Base-by-base conservation (phyloP, 148 eudicot genomes). In the Diospyros lotus region DNA sequence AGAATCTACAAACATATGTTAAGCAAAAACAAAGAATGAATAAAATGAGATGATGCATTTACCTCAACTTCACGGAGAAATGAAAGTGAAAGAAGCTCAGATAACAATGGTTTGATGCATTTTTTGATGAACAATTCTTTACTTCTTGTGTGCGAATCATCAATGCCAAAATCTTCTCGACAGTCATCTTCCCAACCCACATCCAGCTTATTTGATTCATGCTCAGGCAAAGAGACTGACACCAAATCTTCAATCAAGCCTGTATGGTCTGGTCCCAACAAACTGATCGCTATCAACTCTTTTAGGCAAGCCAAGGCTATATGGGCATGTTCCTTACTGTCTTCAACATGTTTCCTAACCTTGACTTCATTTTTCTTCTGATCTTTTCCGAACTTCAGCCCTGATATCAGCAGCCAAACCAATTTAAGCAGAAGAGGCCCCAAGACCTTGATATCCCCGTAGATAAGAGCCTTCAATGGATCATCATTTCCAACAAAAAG, bases 21-120 rank as follows among this genome's bases (percentile, higher is more conserved):
- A n/a, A 53, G 14, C 28, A 48, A 58, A 40, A 64, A 64, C 45
- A 40, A 2, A 17, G 61, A 41, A 64, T 38, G 10, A 46, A 2
- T 9, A 45, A 74, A 41, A 64, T 64, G 54, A 54, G 17, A 8
- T 68, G 17, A 71, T 48, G 18, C 28, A 64, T 62, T 85, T 80
- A 88, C 91, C 91, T 83, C 84, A 64, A 82, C 81, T 77, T 85
- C 89, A 15, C 77, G 81, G 73, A 82, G 82, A 64, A 71, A 84
- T 80, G 88, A 83, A 59, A 75, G 48, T 62, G 71, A 66, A 66
- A 88, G 84, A 72, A 88, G 77, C 80, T 85, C 81, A 42, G 66
- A 61, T 39, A 88, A 72, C 71, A 88, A 51, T 41, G 89, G 87
- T 77, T 70, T 80, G 52, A 86, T 69, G 66, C 76, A 77, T 68